phyloP scores from a whole-genome alignment of 1,284 basidiomycete species.

The Fomitopsis betulina region DNA sequence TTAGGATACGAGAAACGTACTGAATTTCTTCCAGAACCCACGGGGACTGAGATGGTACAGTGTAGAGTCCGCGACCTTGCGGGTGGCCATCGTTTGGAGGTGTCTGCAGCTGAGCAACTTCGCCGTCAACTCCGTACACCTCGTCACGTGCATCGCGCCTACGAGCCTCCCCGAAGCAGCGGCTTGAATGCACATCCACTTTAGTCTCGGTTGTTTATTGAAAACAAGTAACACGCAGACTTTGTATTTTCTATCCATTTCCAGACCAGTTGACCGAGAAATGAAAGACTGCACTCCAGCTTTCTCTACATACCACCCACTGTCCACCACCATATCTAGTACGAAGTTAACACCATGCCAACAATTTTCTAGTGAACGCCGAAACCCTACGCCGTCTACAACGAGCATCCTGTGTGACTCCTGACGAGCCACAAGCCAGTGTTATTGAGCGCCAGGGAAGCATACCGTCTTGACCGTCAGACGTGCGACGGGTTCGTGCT shows the following conservation, averaged over 20 bases:
- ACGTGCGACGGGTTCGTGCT: neutral
- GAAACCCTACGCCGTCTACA: neutral
- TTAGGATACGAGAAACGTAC: conserved; percentile 40
- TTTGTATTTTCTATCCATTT: too few relatives aligned
- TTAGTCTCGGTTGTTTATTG: too few relatives aligned
- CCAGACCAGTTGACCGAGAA: too few relatives aligned
- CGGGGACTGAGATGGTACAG: conserved; percentile 84
- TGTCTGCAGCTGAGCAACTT: conserved; percentile 1
- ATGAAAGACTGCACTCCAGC: too few relatives aligned
- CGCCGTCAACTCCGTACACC: neutral
- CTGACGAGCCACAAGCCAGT: conserved; percentile 21
- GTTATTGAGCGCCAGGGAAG: conserved; percentile 35
- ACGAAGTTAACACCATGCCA: too few relatives aligned
- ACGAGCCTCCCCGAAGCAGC: too few relatives aligned
- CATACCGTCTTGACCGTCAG: conserved; percentile 16
- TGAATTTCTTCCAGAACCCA: conserved; percentile 94
- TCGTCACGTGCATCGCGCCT: neutral
- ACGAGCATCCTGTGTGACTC: conserved; percentile 7
- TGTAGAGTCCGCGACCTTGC: conserved; percentile 77
- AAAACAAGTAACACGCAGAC: too few relatives aligned
- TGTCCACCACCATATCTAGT: too few relatives aligned
- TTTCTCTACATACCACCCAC: too few relatives aligned
- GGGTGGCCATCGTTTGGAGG: conserved; percentile 52
- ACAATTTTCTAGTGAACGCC: too few relatives aligned
- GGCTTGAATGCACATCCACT: too few relatives aligned